phyloP scores from a whole-genome alignment of 768 basidiomycete genomes.

The Dendrothele bispora region DNA sequence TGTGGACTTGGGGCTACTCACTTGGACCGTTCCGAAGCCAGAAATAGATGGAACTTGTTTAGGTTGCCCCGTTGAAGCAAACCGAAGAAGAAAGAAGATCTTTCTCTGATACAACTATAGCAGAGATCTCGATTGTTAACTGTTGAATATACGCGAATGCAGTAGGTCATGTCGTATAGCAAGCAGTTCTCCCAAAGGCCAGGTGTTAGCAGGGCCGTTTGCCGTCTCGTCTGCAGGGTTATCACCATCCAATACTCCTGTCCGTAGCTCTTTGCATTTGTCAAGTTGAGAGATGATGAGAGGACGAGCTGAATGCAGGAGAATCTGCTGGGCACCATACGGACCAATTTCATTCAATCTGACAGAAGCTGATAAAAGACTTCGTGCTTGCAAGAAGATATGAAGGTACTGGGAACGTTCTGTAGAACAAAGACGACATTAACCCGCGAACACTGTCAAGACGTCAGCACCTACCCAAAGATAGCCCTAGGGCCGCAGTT shows the following conservation, averaged over 20 bases:
- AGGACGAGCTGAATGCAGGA: slow-evolving; percentile 70
- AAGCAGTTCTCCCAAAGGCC: slow-evolving; percentile 95
- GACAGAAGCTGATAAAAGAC: slow-evolving; percentile 88
- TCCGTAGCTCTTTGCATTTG: slow-evolving; percentile 48
- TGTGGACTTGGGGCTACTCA: too few relatives aligned
- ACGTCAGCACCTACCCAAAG: slow-evolving; percentile 57
- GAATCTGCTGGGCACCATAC: slow-evolving; percentile 85
- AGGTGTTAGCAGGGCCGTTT: slow-evolving; percentile 81
- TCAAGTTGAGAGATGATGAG: slow-evolving; percentile 58
- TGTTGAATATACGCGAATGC: slow-evolving; percentile 97
- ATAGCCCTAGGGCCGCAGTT: slow-evolving; percentile 72
- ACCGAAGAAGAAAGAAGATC: too few relatives aligned
- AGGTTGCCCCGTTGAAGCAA: too few relatives aligned
- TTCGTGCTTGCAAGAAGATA: slow-evolving; percentile 89
- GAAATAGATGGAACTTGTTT: too few relatives aligned
- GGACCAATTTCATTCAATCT: slow-evolving; percentile 91
- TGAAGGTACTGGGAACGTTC: slow-evolving; percentile 85
- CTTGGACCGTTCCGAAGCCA: too few relatives aligned
- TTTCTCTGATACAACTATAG: too few relatives aligned
- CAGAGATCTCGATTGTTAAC: slow-evolving; percentile 26
- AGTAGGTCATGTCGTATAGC: slow-evolving; percentile 89
- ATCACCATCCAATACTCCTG: slow-evolving; percentile 35
- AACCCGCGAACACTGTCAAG: slow-evolving; percentile 4
- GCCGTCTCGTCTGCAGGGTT: slow-evolving; percentile 33
- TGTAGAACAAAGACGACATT: slow-evolving; percentile 28